phyloP scores from a whole-genome alignment of 1,139 yeast species.

The Sugiyamaella xylanicola region DNA sequence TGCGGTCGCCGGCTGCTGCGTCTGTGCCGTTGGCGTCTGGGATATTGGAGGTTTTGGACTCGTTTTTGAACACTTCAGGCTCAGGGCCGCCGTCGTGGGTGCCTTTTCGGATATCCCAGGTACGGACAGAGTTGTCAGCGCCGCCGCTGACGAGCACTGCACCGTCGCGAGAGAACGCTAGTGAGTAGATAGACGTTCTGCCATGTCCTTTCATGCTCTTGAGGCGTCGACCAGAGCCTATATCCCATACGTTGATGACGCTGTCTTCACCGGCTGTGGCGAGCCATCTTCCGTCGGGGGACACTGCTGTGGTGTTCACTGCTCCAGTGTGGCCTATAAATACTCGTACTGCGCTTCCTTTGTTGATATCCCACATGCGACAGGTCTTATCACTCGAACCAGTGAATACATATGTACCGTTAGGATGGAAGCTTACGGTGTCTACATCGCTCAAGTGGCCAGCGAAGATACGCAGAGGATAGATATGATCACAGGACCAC shows the following conservation, averaged over 20 bases:
- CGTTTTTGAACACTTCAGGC: conserved; percentile 63
- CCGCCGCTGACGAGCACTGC: conserved; percentile 89
- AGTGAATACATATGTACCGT: conserved; percentile 88
- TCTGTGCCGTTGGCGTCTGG: conserved; percentile 21
- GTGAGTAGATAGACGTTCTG: conserved; percentile 77
- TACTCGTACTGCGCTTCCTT: conserved; percentile 89
- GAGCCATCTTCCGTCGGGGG: conserved; percentile 96
- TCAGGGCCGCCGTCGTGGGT: conserved; percentile 79
- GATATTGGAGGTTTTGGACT: conserved; percentile 22
- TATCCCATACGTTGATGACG: conserved; percentile 89
- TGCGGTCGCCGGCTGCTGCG: conserved; percentile 41
- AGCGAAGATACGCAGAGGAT: conserved; percentile 92
- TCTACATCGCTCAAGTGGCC: conserved; percentile 98
- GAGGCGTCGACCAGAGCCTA: conserved; percentile 84
- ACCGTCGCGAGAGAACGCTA: conserved; percentile 86
- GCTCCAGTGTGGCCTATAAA: conserved; percentile 94
- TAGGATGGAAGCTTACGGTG: conserved; percentile 93
- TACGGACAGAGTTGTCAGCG: conserved; percentile 89
- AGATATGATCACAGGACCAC: conserved; percentile 98
- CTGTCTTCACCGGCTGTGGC: conserved; percentile 97
- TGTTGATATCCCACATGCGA: conserved; percentile 95
- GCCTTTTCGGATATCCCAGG: conserved; percentile 91
- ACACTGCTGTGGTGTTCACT: conserved; percentile 79
- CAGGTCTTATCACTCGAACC: conserved; percentile 96
- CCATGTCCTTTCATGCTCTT: conserved; percentile 90